These are phyloP conservation scores for Linum usitatissimum DNA, from an alignment of 345 rosid genomes.

Conservation along the genomic window DNA sequence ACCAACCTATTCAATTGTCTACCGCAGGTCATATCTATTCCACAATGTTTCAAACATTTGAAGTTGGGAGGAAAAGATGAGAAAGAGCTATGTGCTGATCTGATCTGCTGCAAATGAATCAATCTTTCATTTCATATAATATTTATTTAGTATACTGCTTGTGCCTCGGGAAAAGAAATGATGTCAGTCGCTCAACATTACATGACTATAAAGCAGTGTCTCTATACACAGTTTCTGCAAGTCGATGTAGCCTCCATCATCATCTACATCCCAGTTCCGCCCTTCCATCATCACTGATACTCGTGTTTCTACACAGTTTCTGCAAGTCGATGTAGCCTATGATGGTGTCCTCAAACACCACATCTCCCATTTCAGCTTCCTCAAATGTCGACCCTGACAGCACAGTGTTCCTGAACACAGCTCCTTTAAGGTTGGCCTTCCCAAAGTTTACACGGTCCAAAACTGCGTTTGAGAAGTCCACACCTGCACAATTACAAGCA, in stretches of 20 bases:
- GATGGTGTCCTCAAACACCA: conserved; percentile 52
- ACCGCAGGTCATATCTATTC: too few species aligned
- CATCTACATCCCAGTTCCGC: conserved; percentile 50
- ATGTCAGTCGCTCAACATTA: too few species aligned
- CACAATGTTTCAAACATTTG: too few species aligned
- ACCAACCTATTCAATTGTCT: too few species aligned
- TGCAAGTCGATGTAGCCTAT: conserved; percentile 64
- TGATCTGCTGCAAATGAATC: not conserved
- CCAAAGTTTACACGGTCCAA: conserved; percentile 71
- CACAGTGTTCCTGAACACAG: conserved; percentile 62
- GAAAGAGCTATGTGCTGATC: too few species aligned
- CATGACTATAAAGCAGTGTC: too few species aligned
- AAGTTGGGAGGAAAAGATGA: too few species aligned
- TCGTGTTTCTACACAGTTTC: conserved; percentile 46
- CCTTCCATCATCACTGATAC: conserved; percentile 41
- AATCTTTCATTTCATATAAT: too few species aligned
- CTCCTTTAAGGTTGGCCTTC: conserved; percentile 73
- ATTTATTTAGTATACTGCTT: too few species aligned
- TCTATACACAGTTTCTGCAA: not conserved
- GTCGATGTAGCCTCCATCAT: too few species aligned
- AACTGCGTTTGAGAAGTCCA: conserved; percentile 77
- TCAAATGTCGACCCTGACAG: conserved; percentile 78
- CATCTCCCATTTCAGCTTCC: conserved; percentile 59
- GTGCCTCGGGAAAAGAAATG: not conserved
- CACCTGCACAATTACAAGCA: conserved; percentile 34